These are phyloP conservation scores for Ogataea kodamae DNA, from an alignment of 805 yeast genomes.

Conservation along the genomic window DNA sequence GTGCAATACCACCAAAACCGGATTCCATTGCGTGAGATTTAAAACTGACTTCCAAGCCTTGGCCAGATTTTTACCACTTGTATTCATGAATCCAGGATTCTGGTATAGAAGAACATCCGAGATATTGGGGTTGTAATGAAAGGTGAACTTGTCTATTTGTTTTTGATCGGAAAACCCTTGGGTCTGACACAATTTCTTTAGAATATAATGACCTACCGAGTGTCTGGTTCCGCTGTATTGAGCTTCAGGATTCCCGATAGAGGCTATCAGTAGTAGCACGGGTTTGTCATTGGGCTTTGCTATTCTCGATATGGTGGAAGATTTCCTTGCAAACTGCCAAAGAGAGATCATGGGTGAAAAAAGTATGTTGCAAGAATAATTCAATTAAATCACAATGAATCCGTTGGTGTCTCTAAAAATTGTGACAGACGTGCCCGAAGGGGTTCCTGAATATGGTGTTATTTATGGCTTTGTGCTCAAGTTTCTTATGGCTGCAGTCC, in stretches of 20 bases:
- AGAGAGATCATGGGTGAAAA: constrained; percentile 4
- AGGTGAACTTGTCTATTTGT: constrained; percentile 24
- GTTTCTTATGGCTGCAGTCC: constrained; percentile 23
- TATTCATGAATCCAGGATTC: constrained; percentile 63
- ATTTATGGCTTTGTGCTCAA: constrained; percentile 23
- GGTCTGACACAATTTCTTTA: constrained; percentile 32
- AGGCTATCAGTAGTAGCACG: constrained; percentile 37
- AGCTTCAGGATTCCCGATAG: constrained; percentile 77
- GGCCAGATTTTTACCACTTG: constrained; percentile 56
- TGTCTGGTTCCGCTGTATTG: constrained; percentile 64
- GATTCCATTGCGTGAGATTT: constrained; percentile 28
- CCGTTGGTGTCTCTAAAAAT: constrained; percentile 17
- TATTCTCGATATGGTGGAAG: constrained; percentile 12
- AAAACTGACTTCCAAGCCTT: constrained; percentile 44
- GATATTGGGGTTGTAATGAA: constrained; percentile 18
- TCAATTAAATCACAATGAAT: constrained; percentile 9
- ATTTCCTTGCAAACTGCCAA: constrained; percentile 3
- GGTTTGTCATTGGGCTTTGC: constrained; percentile 18
- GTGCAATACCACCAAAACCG: constrained; percentile 58
- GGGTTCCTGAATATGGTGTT: constrained; percentile 11
- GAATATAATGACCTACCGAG: constrained; percentile 66
- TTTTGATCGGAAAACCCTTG: constrained; percentile 19
- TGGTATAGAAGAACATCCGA: constrained; percentile 45
- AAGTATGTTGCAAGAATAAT: neutral
- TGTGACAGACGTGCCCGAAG: constrained; percentile 9